These are phyloP conservation scores for Irpex rosettiformis DNA, from an alignment of 1,284 basidiomycete genomes.

Conservation along the genomic window DNA sequence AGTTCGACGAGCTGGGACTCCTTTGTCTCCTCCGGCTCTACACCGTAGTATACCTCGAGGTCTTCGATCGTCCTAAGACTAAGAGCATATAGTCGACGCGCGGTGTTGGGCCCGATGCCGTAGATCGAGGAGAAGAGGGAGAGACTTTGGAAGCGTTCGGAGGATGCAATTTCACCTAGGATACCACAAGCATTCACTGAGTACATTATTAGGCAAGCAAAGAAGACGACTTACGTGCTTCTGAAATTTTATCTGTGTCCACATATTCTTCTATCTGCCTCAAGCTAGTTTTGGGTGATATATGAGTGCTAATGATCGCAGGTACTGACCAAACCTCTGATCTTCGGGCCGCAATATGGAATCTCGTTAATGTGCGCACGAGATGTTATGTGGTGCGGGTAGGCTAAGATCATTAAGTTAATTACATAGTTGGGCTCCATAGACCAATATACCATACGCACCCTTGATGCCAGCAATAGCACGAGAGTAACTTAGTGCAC, in stretches of 20 bases:
- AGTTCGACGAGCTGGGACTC: constrained; percentile 21
- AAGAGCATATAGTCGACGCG: constrained; percentile 56
- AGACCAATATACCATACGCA: constrained; percentile 21
- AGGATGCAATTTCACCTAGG: constrained; percentile 46
- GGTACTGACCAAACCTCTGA: constrained; percentile 51
- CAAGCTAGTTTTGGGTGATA: not conserved
- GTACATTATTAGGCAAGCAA: not conserved
- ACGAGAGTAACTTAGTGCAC: constrained; percentile 64
- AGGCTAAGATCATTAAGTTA: constrained; percentile 41
- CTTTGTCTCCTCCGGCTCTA: constrained; percentile 29
- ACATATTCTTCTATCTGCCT: constrained; percentile 66
- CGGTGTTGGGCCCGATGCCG: constrained; percentile 69
- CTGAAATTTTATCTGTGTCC: constrained; percentile 48
- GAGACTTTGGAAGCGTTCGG: constrained; percentile 53
- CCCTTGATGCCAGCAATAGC: constrained; percentile 72
- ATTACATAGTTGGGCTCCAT: not conserved
- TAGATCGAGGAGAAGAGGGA: constrained; percentile 61
- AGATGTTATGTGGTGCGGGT: constrained; percentile 50
- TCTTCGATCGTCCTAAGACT: constrained; percentile 61
- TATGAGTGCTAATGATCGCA: too few relatives aligned
- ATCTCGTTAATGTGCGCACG: constrained; percentile 47
- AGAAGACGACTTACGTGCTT: constrained; percentile 46
- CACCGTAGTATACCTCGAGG: constrained; percentile 61
- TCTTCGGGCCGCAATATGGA: constrained; percentile 61
- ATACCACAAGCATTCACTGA: not conserved